Base-by-base conservation (phyloP, 306 rosid genomes). In the Dicorynia guianensis region DNA sequence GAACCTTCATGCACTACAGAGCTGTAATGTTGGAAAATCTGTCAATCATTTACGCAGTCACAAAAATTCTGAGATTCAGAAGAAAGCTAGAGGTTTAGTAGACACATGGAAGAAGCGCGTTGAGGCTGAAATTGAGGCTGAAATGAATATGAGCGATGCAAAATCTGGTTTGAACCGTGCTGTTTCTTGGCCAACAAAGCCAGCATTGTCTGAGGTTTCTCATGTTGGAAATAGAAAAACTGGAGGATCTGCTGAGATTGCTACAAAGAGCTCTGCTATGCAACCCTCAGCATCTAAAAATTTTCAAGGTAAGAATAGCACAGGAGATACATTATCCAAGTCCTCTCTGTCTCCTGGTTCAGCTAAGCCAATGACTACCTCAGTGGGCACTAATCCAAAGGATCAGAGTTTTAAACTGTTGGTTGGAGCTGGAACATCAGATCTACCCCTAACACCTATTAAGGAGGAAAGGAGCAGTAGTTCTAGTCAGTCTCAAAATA, bases 31-130 rank as follows among this genome's bases (percentile, higher is more conserved):
- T 77, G 98, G 98, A 3, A 93, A 89, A 83, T 93, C 98, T 17
- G 98, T 93, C 48, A 93, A 93, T 84, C 80, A 87, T 55, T 89
- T 93, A 34, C 96, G 98, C 34, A 39, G 75, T 4, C 93, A 91
- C 74, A 93, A 86, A 74, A 93, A 93, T 85, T 75, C 76, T 34
- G 98, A 93, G 82, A 93, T 93, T 67, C 98, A 93, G 81, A 91
- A 83, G 89, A 93, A 93, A 82, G 92, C 91, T 30, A 86, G 93
- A 83, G 81, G 89, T 78, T 76, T 93, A 76, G 97, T 93, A 18
- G 98, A 93, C 82, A 93, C 91, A 5, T 93, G 98, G 98, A 93
- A 93, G 83, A 91, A 75, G 75, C 98, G 92, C 25, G 98, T 93
- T 69, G 93, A 89, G 69, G 92, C 88, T 61, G 98, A 93, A 78